Evolutionary conservation across 345 rosid species (phyloP), one percentile per base, ranked within the genome.

Genomic region (Boechera stricta): DNA sequence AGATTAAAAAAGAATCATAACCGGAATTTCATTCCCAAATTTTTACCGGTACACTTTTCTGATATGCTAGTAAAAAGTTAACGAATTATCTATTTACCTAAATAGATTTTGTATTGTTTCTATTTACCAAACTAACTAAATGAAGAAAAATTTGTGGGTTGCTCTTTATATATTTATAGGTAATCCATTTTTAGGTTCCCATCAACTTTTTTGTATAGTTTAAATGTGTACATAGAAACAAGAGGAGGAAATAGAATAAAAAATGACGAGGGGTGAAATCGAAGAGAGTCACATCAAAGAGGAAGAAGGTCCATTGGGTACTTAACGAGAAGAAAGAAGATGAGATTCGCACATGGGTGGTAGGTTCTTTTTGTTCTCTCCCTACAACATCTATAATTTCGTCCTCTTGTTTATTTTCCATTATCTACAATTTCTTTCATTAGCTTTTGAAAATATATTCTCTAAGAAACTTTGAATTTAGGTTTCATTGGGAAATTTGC

Each of bases 301-400:
- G 31, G 10, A 59, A 42, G 47, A 28, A 28, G 29, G 57, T 77
- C 75, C 58, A 75, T 53, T 36, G 65, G 75, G 59, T 54, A 63
- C 71, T 77, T 63, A 71, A 69, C 52, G 65, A 63, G 76, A 48
- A 69, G 64, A 54, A 61, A 69, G 71, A 62, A 77, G 66, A 71
- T 67, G 73, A 49, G 73, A 51, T 33, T 49, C 21, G 81, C 81
- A 78, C 81, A 78, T 78, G 81, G 81, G 39, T 66, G 53, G 77
- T 78, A 69, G 77, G 58, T 32, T 78, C 74, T 49, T 65, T 78
- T 66, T 67, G 73, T 72, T 69, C 73, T 74, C 77, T 72, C 73
- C 4, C 69, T 66, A 44, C 42, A n/a, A 24, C 39, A 2, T 73
- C 53, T 65, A 56, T 42, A 29, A 10, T 68, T 68, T 38, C 15